Percentiles rank a stretch among this genome's conserved stretches.
These are phyloP conservation scores for Colletotrichum lindemuthianum DNA, from an alignment of 2,329 filamentous ascomycete genomes.

Conservation along the genomic window DNA sequence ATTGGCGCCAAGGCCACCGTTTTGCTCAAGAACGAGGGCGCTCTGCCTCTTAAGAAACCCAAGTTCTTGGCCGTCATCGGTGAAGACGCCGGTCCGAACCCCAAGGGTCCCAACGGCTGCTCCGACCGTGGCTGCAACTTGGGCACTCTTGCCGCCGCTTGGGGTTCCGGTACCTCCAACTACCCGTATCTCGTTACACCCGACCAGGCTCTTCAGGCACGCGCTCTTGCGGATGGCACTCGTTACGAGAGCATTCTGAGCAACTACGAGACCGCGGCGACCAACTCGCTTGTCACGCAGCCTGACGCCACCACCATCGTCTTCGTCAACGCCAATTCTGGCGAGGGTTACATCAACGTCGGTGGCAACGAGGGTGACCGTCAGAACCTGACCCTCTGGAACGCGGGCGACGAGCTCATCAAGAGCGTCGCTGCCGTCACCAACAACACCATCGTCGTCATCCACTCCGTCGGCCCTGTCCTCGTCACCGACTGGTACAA, in stretches of 20 bases:
- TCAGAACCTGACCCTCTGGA: conserved; percentile 92
- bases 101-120: conserved; percentile 82
- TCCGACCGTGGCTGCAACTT: conserved; percentile 69
- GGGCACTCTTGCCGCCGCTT: conserved; percentile 77
- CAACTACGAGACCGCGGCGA: conserved; percentile 71
- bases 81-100: conserved; percentile 82
- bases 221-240: conserved; percentile 68
- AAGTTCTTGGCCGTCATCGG: conserved; percentile 82
- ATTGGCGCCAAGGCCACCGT: conserved; percentile 85
- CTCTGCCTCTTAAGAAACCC: conserved; percentile 81
- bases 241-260: conserved; percentile 74
- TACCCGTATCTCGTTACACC: conserved; percentile 83
- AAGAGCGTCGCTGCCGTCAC: conserved; percentile 80
- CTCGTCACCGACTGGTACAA: conserved; percentile 79
- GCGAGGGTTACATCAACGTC: conserved; percentile 86
- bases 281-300: conserved; percentile 68
- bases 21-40: conserved; percentile 84
- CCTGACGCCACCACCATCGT: conserved; percentile 79
- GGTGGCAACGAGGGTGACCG: conserved; percentile 89
- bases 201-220: conserved; percentile 72
- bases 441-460: conserved; percentile 91
- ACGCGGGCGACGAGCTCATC: conserved; percentile 82
- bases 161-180: conserved; percentile 79
- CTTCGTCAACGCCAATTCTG: conserved; percentile 87
- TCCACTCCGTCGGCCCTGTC: conserved; percentile 86